Conservation (phyloP, 768 basidiomycete genomes). For the Leccinum variicolor region DNA sequence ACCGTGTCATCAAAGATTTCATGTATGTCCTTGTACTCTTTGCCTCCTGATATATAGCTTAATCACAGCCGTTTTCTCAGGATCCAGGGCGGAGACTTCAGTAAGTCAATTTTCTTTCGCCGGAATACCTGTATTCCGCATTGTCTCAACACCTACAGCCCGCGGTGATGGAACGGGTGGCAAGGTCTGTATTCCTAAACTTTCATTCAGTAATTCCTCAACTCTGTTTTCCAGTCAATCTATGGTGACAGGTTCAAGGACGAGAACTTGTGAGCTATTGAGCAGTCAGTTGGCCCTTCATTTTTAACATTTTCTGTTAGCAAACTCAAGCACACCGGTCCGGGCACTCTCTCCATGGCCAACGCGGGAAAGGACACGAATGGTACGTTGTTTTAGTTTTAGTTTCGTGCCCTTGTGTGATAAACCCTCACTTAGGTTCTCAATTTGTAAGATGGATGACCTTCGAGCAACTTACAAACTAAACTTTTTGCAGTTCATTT, state of each 20-base stretch:
- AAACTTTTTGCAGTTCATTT: slow-evolving; percentile 71
- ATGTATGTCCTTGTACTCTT: slow-evolving; percentile 49
- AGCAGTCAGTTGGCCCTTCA: background rate
- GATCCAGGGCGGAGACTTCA: slow-evolving; percentile 99
- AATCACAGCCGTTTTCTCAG: slow-evolving; percentile 34
- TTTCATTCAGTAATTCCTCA: slow-evolving; percentile 1
- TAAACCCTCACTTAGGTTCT: slow-evolving; percentile 49
- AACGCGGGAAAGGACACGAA: slow-evolving; percentile 93
- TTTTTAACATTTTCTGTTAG: slow-evolving; percentile 37
- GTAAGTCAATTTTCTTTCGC: slow-evolving; percentile 43
- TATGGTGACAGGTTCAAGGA: slow-evolving; percentile 90
- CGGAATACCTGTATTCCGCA: slow-evolving; percentile 14
- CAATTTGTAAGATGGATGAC: slow-evolving; percentile 65
- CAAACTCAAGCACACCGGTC: slow-evolving; percentile 91
- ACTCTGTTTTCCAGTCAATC: slow-evolving; percentile 56
- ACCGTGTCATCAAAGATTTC: slow-evolving; percentile 92
- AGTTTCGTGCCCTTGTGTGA: background rate
- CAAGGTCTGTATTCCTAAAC: slow-evolving; percentile 50
- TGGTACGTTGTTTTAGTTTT: slow-evolving; percentile 41
- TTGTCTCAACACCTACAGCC: slow-evolving; percentile 41
- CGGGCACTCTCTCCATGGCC: slow-evolving; percentile 91
- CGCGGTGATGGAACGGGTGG: slow-evolving; percentile 88
- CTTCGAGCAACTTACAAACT: background rate
- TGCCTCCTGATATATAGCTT: background rate
- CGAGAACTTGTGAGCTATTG: slow-evolving; percentile 81